Evolutionary conservation across 2,329 filamentous ascomycete species (phyloP).

Genomic region (Meredithiella fracta): DNA sequence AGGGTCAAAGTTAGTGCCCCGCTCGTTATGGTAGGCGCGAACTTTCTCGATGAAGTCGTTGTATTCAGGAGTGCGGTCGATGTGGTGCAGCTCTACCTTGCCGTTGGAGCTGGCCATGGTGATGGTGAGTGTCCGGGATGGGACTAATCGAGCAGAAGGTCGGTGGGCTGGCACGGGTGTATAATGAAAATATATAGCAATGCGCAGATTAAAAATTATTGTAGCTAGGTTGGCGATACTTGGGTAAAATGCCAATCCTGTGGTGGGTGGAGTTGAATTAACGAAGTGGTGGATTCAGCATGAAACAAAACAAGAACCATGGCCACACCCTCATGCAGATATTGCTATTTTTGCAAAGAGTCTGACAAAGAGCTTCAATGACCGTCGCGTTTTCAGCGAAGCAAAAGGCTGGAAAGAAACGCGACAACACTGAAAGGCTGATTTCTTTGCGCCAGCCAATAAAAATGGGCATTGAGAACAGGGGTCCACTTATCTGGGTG

Average conservation of each 20-base stretch:
- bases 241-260: no score
- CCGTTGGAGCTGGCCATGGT: constrained; percentile 22
- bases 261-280: no score
- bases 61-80: constrained; percentile 53
- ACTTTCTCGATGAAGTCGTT: constrained; percentile 62
- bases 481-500: constrained; percentile 2
- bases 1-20: constrained; percentile 62
- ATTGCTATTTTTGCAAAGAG: background rate
- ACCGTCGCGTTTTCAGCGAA: constrained; percentile 8
- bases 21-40: constrained; percentile 56
- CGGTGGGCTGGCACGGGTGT: background rate
- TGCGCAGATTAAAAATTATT: no score
- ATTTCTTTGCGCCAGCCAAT: constrained; percentile 12
- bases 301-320: background rate
- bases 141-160: background rate
- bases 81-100: constrained; percentile 27
- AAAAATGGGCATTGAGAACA: constrained; percentile 1
- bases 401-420: constrained; percentile 9
- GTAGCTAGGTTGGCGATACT: no score
- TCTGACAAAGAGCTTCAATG: background rate
- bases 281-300: no score
- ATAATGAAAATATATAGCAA: background rate
- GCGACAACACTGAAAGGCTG: constrained; percentile 14
- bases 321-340: no score
- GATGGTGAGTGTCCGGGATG: background rate